A percentile compares a stretch with the other conserved stretches of the same genome.
phyloP scores from a whole-genome alignment of 139 green algal species.

The Chlamydomonas incerta region DNA sequence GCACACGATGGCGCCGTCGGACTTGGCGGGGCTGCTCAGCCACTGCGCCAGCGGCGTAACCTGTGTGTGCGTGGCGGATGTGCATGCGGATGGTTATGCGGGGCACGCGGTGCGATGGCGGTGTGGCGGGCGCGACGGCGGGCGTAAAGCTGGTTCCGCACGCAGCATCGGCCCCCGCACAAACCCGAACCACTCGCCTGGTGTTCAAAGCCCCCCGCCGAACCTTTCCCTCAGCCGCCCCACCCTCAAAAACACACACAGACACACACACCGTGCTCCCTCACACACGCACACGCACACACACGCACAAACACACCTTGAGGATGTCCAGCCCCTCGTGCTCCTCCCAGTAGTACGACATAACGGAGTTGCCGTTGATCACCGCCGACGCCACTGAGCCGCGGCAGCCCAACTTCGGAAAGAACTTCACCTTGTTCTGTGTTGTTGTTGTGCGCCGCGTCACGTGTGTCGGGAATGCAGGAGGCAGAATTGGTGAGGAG shows the following conservation, averaged over 20 bases:
- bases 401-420: background rate
- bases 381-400: background rate
- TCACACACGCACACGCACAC: background rate
- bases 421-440: background rate
- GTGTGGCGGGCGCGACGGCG: no score
- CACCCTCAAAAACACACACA: background rate
- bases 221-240: no score
- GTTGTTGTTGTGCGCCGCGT: no score
- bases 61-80: no score
- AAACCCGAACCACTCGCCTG: no score
- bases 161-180: no score
- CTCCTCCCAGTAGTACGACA: constrained; percentile 22
- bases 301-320: background rate
- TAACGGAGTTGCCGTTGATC: constrained; percentile 21
- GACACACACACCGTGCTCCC: background rate
- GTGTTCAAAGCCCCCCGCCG: no score
- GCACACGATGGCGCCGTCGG: constrained; percentile 8
- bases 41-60: constrained; percentile 4
- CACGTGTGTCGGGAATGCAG: no score
- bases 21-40: background rate
- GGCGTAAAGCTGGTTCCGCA: no score
- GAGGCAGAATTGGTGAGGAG: no score
- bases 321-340: constrained; percentile 15
- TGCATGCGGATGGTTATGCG: no score
- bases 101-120: no score